Conservation (phyloP, 202 grass and related monocot species). For the Zoysia matrella region DNA sequence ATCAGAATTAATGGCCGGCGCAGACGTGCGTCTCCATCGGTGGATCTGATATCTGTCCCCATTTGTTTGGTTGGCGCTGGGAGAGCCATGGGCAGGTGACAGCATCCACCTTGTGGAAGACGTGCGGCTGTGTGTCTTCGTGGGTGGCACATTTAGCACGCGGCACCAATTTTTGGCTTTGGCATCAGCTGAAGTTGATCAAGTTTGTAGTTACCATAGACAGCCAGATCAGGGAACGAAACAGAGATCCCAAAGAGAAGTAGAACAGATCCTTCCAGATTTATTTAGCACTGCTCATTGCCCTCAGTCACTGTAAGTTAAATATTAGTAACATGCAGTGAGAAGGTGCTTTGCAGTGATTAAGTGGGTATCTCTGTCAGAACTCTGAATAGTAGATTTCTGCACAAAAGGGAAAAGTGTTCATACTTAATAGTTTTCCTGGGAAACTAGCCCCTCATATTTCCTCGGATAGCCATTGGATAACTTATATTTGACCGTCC, state of each 20-base stretch:
- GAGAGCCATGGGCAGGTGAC: background rate
- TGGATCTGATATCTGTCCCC: background rate
- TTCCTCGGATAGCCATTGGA: background rate
- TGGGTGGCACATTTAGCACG: background rate
- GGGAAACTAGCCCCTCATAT: background rate
- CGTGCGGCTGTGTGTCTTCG: background rate
- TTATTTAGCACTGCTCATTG: background rate
- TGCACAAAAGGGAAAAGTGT: background rate
- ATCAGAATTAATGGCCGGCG: background rate
- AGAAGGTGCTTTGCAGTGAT: background rate
- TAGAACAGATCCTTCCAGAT: background rate
- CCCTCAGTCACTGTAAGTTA: background rate
- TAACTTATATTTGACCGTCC: constrained; percentile 23
- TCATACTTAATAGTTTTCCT: background rate
- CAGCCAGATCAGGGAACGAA: background rate
- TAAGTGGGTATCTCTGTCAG: background rate
- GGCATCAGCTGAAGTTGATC: background rate
- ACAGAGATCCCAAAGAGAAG: background rate
- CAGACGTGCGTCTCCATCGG: background rate
- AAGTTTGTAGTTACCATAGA: background rate
- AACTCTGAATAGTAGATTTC: background rate
- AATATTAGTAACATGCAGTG: background rate
- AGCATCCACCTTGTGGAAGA: background rate
- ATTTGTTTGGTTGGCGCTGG: background rate
- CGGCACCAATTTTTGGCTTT: background rate